These are phyloP conservation scores for Yamadazyma friedrichii DNA, from an alignment of 1,139 yeast species.

Conservation along the genomic window DNA sequence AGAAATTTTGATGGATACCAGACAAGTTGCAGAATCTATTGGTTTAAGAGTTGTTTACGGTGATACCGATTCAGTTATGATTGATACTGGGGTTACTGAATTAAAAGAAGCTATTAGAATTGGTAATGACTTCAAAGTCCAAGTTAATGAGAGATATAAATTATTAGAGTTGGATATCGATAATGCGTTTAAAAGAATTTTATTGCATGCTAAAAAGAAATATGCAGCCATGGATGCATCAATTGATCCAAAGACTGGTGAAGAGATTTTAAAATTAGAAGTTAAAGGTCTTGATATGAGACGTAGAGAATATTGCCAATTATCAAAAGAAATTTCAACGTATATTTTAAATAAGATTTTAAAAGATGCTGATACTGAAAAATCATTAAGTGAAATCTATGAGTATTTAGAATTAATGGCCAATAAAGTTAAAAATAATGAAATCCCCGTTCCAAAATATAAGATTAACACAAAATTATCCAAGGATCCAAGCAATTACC, in stretches of 20 bases:
- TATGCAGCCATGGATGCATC: constrained; percentile 84
- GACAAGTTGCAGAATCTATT: constrained; percentile 84
- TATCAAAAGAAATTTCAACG: constrained; percentile 85
- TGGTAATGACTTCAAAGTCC: constrained; percentile 80
- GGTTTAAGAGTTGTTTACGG: constrained; percentile 91
- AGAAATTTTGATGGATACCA: constrained; percentile 90
- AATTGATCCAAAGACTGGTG: constrained; percentile 47
- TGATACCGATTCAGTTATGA: constrained; percentile 99
- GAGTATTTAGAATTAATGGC: constrained; percentile 65
- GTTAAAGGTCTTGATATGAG: constrained; percentile 97
- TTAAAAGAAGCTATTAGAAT: constrained; percentile 75
- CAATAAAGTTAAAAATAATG: constrained; percentile 55
- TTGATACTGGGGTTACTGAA: constrained; percentile 77
- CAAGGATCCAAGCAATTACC: constrained; percentile 72
- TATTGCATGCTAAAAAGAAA: constrained; percentile 94
- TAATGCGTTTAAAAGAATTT: constrained; percentile 80
- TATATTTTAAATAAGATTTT: constrained; percentile 72
- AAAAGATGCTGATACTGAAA: constrained; percentile 75
- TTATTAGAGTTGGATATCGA: constrained; percentile 93
- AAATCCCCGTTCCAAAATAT: constrained; percentile 62
- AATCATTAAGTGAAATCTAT: constrained; percentile 71
- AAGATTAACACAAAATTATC: constrained; percentile 74
- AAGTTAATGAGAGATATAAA: constrained; percentile 86
- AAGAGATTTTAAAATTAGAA: constrained; percentile 61
- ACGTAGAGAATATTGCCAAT: constrained; percentile 93